These are phyloP conservation scores for Saussurea involucrata DNA, from an alignment of 129 eudicot genomes.

Conservation along the genomic window DNA sequence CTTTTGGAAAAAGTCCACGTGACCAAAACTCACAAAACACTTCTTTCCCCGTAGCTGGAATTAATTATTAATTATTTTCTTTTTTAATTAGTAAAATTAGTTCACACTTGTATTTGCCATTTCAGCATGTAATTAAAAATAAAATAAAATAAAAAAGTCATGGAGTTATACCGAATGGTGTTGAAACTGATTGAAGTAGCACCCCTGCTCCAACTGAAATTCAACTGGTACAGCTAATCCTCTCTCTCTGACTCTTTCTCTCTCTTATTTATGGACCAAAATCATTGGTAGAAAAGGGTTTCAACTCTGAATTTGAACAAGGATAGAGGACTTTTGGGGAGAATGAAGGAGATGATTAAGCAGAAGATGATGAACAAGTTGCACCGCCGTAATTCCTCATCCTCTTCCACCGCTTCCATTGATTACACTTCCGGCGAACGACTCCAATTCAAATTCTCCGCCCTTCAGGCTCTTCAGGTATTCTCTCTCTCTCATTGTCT, in stretches of 20 bases:
- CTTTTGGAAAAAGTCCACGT: constrained; percentile 13
- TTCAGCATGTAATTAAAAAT: neutral
- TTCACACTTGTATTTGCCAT: neutral
- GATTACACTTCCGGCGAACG: constrained; percentile 39
- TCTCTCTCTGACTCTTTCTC: constrained; percentile 13
- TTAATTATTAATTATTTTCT: neutral
- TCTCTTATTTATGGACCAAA: constrained; percentile 10
- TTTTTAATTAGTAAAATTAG: neutral
- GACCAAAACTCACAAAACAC: neutral
- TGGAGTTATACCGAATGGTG: neutral
- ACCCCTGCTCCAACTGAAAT: constrained; percentile 39
- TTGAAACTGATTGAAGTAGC: constrained; percentile 32
- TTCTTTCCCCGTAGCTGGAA: constrained; percentile 22
- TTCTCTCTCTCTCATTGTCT: neutral
- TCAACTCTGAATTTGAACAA: neutral
- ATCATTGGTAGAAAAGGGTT: constrained; percentile 6
- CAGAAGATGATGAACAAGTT: constrained; percentile 53
- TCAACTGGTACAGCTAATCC: constrained; percentile 34
- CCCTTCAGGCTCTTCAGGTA: constrained; percentile 68
- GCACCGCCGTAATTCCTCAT: constrained; percentile 51
- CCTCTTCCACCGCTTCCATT: constrained; percentile 36
- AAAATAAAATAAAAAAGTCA: neutral
- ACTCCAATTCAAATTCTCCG: constrained; percentile 50
- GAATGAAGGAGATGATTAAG: constrained; percentile 30
- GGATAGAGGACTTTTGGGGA: neutral